These are phyloP conservation scores for Ceratocystiopsis brevicomis DNA, from an alignment of 2,329 filamentous ascomycete genomes.

Conservation along the genomic window DNA sequence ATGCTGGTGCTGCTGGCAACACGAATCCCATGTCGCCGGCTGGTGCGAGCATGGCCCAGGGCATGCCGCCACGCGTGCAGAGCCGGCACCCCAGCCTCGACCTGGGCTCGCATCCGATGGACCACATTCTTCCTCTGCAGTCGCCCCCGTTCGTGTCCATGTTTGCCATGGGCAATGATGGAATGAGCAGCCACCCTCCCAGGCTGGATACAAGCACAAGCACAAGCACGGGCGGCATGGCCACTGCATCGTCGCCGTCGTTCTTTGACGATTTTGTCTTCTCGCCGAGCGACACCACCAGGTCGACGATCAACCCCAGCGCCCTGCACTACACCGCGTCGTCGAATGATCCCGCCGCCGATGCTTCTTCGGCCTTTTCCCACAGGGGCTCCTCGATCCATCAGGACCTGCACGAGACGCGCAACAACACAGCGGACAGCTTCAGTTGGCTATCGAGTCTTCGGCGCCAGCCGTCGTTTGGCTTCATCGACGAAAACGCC, in stretches of 20 bases:
- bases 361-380: constrained; percentile 26
- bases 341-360: constrained; percentile 45
- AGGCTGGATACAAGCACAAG: constrained; percentile 54
- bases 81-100: constrained; percentile 61
- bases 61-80: constrained; percentile 31
- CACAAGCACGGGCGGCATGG: constrained; percentile 46
- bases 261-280: constrained; percentile 53
- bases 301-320: constrained; percentile 49
- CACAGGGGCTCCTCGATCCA: constrained; percentile 12
- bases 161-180: constrained; percentile 50
- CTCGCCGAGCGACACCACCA: constrained; percentile 41
- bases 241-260: constrained; percentile 55
- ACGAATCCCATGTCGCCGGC: constrained; percentile 53
- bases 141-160: constrained; percentile 46
- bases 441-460: constrained; percentile 55
- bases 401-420: constrained; percentile 20
- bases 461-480: too few species aligned
- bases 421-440: constrained; percentile 28
- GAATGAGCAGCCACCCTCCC: constrained; percentile 47
- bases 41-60: constrained; percentile 31
- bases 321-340: constrained; percentile 66
- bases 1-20: constrained; percentile 58
- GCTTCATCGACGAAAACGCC: constrained; percentile 46
- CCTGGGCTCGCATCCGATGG: constrained; percentile 37
- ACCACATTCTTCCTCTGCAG: constrained; percentile 20